Evolutionary conservation across 805 yeast genomes (phyloP).

Genomic region (Candida rishiriensis): DNA sequence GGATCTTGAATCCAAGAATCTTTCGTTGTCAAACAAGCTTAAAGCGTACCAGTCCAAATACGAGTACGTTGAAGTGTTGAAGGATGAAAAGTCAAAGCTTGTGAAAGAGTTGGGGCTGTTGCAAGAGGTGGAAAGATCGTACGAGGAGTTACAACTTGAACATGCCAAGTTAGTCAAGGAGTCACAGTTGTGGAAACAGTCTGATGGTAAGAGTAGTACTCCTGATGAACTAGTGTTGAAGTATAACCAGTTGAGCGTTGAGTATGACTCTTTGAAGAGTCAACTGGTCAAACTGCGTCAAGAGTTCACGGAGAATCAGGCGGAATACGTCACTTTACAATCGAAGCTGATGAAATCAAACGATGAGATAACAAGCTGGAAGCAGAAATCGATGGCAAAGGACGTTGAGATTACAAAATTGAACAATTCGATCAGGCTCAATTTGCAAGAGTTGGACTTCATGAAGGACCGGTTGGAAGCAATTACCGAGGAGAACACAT

Average conservation of each 20-base stretch:
- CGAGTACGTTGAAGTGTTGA: slow-evolving; percentile 45
- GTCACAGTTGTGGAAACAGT: slow-evolving; percentile 42
- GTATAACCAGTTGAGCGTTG: slow-evolving; percentile 4
- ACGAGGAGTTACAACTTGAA: slow-evolving; percentile 46
- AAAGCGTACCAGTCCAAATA: slow-evolving; percentile 44
- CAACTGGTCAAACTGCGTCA: slow-evolving; percentile 1
- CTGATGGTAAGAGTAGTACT: slow-evolving; percentile 22
- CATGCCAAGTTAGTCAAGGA: slow-evolving; percentile 44
- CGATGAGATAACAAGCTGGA: slow-evolving; percentile 3
- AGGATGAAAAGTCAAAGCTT: slow-evolving; percentile 48
- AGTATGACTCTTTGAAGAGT: background rate
- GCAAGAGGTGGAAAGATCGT: slow-evolving; percentile 40
- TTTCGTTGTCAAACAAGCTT: slow-evolving; percentile 49
- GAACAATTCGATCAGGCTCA: slow-evolving; percentile 12
- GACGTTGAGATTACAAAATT: slow-evolving; percentile 11
- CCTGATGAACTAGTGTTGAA: slow-evolving; percentile 7
- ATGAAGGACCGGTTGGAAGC: slow-evolving; percentile 17
- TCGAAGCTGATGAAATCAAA: slow-evolving; percentile 8
- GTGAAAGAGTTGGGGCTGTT: slow-evolving; percentile 34
- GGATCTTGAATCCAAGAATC: slow-evolving; percentile 47
- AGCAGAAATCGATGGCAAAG: slow-evolving; percentile 1
- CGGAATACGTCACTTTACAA: slow-evolving; percentile 11
- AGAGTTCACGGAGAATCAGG: slow-evolving; percentile 7
- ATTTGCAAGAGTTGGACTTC: slow-evolving; percentile 16
- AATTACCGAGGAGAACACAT: slow-evolving; percentile 13